Conservation (phyloP, 179 eudicot species). For the Carnegiea gigantea region DNA sequence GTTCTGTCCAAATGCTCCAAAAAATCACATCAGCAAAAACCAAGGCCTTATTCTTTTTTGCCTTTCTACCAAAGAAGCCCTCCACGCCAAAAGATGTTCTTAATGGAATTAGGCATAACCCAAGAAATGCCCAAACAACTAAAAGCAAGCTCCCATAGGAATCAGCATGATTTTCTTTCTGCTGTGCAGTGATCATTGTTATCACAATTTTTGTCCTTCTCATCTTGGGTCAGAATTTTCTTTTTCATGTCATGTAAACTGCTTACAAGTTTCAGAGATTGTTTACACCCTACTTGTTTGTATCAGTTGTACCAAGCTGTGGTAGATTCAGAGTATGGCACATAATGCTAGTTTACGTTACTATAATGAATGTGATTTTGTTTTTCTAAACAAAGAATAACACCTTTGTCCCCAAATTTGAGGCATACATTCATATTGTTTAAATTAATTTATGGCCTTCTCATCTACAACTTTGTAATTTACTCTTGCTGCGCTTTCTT, state of each 20-base stretch:
- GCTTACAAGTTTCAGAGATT: not conserved
- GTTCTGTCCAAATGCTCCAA: too few relatives aligned
- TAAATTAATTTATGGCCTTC: not conserved
- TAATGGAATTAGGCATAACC: too few relatives aligned
- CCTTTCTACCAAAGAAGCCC: too few relatives aligned
- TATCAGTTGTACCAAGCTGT: not conserved
- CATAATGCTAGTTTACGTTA: not conserved
- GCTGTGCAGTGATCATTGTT: not conserved
- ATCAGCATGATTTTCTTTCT: not conserved
- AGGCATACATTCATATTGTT: not conserved
- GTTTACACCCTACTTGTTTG: not conserved
- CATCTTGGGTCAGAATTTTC: not conserved
- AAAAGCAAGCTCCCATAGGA: too few relatives aligned
- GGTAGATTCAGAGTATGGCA: not conserved
- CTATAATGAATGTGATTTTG: not conserved
- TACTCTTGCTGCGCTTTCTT: not conserved
- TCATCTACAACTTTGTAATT: conserved; percentile 11
- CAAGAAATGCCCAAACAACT: too few relatives aligned
- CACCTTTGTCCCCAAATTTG: not conserved
- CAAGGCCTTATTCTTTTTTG: too few relatives aligned
- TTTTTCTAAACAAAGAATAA: not conserved
- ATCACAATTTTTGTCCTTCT: not conserved
- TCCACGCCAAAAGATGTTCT: too few relatives aligned
- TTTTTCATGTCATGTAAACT: not conserved
- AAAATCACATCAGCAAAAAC: too few relatives aligned